Percentiles rank a stretch among this genome's conserved stretches.
phyloP scores from a whole-genome alignment of 139 green algal species.

The Tetraselmis chui region DNA sequence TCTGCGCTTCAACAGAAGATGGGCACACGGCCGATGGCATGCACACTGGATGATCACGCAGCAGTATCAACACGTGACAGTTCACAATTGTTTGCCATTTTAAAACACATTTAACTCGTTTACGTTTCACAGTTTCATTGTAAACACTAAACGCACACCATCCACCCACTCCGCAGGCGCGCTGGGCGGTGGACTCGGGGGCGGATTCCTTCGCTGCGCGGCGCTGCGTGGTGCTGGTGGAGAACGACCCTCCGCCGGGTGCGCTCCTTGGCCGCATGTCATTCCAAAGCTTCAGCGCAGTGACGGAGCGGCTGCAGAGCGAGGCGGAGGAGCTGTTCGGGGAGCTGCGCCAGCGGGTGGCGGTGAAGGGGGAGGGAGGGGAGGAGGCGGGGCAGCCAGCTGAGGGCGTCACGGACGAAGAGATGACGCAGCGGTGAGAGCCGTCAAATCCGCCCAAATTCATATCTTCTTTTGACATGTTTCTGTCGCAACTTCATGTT shows the following conservation, averaged over 20 bases:
- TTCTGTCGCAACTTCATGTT: too few species aligned
- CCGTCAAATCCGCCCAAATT: too few species aligned
- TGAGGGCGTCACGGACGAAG: background rate
- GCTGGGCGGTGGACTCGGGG: background rate
- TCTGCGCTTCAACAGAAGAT: too few species aligned
- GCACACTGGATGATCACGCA: too few species aligned
- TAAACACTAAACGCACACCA: too few species aligned
- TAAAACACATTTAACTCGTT: too few species aligned
- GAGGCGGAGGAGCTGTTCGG: background rate
- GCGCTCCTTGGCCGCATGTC: background rate
- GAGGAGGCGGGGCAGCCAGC: too few species aligned
- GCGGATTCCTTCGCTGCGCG: background rate
- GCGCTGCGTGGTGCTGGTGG: background rate
- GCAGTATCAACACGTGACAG: too few species aligned
- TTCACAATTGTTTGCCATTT: too few species aligned
- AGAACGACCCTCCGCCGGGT: background rate
- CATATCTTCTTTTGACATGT: too few species aligned
- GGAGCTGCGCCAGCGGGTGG: background rate
- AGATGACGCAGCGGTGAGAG: background rate
- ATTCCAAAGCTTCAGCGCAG: background rate
- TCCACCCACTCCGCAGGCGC: background rate
- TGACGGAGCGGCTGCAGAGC: background rate
- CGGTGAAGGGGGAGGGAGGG: background rate
- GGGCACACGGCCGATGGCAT: too few species aligned
- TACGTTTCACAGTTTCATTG: too few species aligned